Evolutionary conservation across 2,329 filamentous ascomycete species (phyloP).

Genomic region (Mycogone perniciosa): DNA sequence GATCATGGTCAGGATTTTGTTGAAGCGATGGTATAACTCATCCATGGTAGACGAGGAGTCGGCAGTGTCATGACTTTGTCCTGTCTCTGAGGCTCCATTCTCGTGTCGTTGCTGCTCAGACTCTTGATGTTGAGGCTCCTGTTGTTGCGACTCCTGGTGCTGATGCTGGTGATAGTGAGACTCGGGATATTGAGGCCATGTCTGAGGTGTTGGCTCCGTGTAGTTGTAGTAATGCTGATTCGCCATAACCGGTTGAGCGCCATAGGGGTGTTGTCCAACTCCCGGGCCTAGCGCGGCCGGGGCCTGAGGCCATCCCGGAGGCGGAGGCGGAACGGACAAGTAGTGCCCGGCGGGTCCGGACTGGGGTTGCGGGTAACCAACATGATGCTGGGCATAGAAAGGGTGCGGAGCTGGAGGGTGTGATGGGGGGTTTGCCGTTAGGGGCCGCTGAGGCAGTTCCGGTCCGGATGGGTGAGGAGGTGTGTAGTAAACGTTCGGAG

Average conservation of each 20-base stretch:
- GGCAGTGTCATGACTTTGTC: slow-evolving; percentile 16
- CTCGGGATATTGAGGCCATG: not conserved
- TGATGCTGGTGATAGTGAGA: slow-evolving; percentile 1
- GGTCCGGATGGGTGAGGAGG: slow-evolving; percentile 9
- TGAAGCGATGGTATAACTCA: slow-evolving; percentile 55
- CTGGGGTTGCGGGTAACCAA: slow-evolving; percentile 18
- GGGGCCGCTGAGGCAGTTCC: slow-evolving; percentile 1
- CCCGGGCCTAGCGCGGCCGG: slow-evolving; percentile 4
- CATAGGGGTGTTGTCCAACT: not conserved
- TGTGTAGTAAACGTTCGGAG: slow-evolving; percentile 17
- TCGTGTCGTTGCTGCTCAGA: not conserved
- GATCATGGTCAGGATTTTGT: slow-evolving; percentile 64
- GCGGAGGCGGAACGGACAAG: slow-evolving; percentile 14
- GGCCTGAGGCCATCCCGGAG: slow-evolving; percentile 17
- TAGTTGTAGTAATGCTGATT: slow-evolving; percentile 47
- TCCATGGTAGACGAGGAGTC: slow-evolving; percentile 28
- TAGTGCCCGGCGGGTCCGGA: slow-evolving; percentile 18
- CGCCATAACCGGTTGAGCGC: slow-evolving; percentile 38
- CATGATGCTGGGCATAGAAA: slow-evolving; percentile 18
- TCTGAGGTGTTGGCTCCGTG: not conserved
- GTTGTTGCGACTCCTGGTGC: slow-evolving; percentile 2
- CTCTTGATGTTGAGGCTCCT: slow-evolving; percentile 1
- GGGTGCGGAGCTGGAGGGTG: slow-evolving; percentile 11
- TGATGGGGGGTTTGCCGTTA: slow-evolving; percentile 3
- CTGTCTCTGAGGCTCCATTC: slow-evolving; percentile 14